phyloP scores from a whole-genome alignment of 805 yeast genomes.

The Cyberlindnera amylophila region DNA sequence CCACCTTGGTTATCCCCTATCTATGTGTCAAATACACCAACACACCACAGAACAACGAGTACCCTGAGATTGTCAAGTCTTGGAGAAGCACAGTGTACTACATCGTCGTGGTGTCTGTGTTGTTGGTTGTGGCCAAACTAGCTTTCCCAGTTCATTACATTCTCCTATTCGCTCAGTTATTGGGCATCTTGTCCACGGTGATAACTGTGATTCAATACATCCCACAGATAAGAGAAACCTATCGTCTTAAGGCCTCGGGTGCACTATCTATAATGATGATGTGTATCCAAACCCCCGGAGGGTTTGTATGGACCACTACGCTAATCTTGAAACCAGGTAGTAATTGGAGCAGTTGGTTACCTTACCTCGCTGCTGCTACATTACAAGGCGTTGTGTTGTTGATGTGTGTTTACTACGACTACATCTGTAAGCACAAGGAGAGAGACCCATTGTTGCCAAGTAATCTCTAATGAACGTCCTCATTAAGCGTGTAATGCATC shows the following conservation, averaged over 20 bases:
- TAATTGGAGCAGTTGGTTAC: conserved; percentile 84
- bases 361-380: conserved; percentile 67
- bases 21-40: conserved; percentile 48
- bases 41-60: conserved; percentile 39
- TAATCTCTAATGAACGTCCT: too few relatives aligned
- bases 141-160: conserved; percentile 9
- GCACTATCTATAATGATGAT: conserved; percentile 76
- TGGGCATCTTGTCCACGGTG: conserved; percentile 63
- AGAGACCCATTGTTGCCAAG: conserved; percentile 1
- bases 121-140: conserved; percentile 33
- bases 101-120: conserved; percentile 29
- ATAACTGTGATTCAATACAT: conserved; percentile 69
- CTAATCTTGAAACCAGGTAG: conserved; percentile 70
- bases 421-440: conserved; percentile 3
- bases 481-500: background rate
- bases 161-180: conserved; percentile 47
- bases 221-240: conserved; percentile 77
- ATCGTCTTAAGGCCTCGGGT: conserved; percentile 67
- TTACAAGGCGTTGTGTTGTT: conserved; percentile 58
- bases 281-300: conserved; percentile 88
- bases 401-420: conserved; percentile 56
- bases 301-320: conserved; percentile 73
- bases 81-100: conserved; percentile 40
- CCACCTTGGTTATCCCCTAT: conserved; percentile 54
- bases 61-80: conserved; percentile 36